A percentile compares a stretch with the other conserved stretches of the same genome.
phyloP scores from a whole-genome alignment of 768 basidiomycete species.

The Asterophora lycoperdoides region DNA sequence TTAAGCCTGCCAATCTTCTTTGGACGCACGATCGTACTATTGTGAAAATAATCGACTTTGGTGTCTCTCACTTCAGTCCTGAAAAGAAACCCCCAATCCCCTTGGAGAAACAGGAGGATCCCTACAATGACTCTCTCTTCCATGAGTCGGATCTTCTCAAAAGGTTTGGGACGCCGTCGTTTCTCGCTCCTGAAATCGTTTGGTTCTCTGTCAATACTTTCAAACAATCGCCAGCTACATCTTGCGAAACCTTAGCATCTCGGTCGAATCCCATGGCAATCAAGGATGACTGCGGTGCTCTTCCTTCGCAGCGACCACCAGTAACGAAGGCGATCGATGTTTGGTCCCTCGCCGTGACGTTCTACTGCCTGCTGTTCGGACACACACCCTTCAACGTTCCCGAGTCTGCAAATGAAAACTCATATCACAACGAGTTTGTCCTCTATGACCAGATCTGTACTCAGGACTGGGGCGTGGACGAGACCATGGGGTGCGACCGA shows the following conservation, averaged over 20 bases:
- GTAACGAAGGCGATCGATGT: conserved; percentile 45
- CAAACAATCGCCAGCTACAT: conserved; percentile 17
- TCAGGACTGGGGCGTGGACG: conserved; percentile 35
- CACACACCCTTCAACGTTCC: conserved; percentile 38
- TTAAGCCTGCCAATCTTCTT: conserved; percentile 96
- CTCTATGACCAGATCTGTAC: conserved; percentile 39
- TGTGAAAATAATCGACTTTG: conserved; percentile 98
- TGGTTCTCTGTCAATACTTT: conserved; percentile 31
- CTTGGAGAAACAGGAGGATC: conserved; percentile 7
- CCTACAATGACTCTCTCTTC: conserved; percentile 31
- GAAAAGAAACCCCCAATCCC: conserved; percentile 12
- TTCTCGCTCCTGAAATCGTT: conserved; percentile 42
- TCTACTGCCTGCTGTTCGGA: conserved; percentile 45
- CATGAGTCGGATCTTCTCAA: conserved; percentile 35
- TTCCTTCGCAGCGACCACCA: conserved; percentile 26
- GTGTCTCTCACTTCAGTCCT: conserved; percentile 82
- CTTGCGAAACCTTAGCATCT: conserved; percentile 19
- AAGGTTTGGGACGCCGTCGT: conserved; percentile 39
- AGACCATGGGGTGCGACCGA: conserved; percentile 35
- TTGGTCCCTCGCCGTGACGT: conserved; percentile 45
- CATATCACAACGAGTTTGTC: conserved; percentile 34
- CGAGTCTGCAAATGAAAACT: conserved; percentile 29
- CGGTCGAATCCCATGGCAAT: neutral
- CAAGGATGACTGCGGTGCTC: conserved; percentile 5
- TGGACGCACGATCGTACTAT: conserved; percentile 81